These are phyloP conservation scores for Boeremia lycopersici DNA, from an alignment of 2,329 filamentous ascomycete genomes.

Conservation along the genomic window DNA sequence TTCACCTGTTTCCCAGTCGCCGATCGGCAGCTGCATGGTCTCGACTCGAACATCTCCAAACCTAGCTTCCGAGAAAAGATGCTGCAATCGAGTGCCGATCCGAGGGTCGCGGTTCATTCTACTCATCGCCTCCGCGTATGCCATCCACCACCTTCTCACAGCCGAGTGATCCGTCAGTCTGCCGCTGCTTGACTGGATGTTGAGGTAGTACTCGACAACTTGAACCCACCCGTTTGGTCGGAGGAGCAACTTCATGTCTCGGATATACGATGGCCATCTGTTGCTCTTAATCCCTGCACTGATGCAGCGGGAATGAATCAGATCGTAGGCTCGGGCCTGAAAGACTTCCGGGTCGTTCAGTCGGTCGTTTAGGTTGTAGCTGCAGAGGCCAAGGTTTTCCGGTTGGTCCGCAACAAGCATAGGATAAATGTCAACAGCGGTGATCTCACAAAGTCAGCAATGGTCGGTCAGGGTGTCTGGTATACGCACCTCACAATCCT, in stretches of 20 bases:
- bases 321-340: conserved; percentile 73
- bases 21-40: conserved; percentile 44
- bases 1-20: conserved; percentile 45
- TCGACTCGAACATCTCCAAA: conserved; percentile 39
- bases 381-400: conserved; percentile 43
- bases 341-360: conserved; percentile 57
- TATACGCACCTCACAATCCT: conserved; percentile 45
- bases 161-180: conserved; percentile 63
- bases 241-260: conserved; percentile 74
- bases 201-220: conserved; percentile 85
- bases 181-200: conserved; percentile 84
- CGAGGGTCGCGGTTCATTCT: conserved; percentile 42
- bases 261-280: conserved; percentile 77
- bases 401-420: conserved; percentile 43
- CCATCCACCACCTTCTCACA: conserved; percentile 45
- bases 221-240: conserved; percentile 84
- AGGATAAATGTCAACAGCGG: conserved; percentile 47
- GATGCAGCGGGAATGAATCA: conserved; percentile 80
- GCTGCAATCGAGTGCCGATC: conserved; percentile 38
- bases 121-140: conserved; percentile 45
- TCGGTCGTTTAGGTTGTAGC: conserved; percentile 48
- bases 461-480: not conserved
- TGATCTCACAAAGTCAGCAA: conserved; percentile 40
- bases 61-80: conserved; percentile 38
- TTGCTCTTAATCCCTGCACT: conserved; percentile 72